Evolutionary conservation across 164 flowering plant genomes (phyloP).

Genomic region (Macadamia tetraphylla): DNA sequence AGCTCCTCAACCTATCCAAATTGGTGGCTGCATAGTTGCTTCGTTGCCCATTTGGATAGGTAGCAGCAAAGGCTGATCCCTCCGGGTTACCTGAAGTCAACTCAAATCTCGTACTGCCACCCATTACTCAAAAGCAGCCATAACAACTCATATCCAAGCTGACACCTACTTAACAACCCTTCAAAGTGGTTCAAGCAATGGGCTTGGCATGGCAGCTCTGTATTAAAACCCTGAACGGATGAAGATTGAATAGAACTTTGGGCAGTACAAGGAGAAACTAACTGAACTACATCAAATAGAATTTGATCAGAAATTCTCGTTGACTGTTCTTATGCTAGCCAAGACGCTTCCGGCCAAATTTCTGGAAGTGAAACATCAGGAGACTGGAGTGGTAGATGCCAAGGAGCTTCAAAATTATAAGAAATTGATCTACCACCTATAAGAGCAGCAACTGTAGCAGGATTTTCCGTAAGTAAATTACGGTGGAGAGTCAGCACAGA

Average conservation of each 20-base stretch:
- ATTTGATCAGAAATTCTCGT: background rate
- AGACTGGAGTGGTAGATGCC: background rate
- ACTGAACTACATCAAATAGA: no score
- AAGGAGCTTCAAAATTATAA: background rate
- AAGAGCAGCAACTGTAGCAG: background rate
- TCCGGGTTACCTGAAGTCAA: constrained; percentile 55
- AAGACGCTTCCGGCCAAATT: background rate
- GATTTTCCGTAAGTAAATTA: no score
- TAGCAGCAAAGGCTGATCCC: constrained; percentile 40
- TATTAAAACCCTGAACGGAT: background rate
- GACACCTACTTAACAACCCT: constrained; percentile 7
- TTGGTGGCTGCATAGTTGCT: constrained; percentile 34
- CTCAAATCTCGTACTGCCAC: constrained; percentile 61
- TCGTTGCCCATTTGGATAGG: constrained; percentile 60
- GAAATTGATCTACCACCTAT: background rate
- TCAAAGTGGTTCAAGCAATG: background rate
- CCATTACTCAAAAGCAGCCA: constrained; percentile 38
- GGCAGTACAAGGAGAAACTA: no score
- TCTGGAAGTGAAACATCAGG: background rate
- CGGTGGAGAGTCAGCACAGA: no score
- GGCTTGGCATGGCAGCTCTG: background rate
- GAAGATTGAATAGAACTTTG: no score
- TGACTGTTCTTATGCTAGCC: background rate
- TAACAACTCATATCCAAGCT: constrained; percentile 11
- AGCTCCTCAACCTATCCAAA: constrained; percentile 79